A percentile compares a stretch with the other conserved stretches of the same genome.
phyloP scores from a whole-genome alignment of 73 alveolate genomes.

The Tetrahymena borealis region DNA sequence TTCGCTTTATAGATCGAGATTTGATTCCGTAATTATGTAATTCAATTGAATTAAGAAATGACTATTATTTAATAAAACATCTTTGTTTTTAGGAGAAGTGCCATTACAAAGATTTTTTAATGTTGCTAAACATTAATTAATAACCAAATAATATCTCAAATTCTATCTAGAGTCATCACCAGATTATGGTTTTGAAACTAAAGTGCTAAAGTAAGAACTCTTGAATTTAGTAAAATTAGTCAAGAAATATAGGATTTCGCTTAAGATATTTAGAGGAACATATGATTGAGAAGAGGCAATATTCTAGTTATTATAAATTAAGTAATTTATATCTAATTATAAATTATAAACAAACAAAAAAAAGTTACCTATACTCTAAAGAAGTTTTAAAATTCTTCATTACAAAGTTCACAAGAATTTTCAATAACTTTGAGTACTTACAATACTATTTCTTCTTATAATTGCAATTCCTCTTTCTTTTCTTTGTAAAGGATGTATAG shows the following conservation, averaged over 20 bases:
- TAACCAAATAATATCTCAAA: neutral
- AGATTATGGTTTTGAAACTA: neutral
- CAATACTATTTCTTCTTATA: neutral
- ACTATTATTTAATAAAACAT: neutral
- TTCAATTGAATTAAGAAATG: neutral
- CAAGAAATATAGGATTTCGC: neutral
- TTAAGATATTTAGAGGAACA: neutral
- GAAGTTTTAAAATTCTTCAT: neutral
- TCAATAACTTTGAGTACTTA: neutral
- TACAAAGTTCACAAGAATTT: neutral
- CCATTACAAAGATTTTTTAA: neutral
- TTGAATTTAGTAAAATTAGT: neutral
- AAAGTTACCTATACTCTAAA: neutral
- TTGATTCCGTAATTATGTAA: neutral
- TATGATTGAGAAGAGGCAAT: neutral
- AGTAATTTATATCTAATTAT: too few relatives aligned
- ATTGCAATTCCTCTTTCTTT: neutral
- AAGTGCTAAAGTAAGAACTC: neutral
- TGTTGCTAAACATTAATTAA: neutral
- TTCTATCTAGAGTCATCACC: neutral
- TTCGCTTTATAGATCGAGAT: neutral
- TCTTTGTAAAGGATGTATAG: neutral
- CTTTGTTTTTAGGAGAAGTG: neutral
- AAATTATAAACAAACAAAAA: too few relatives aligned
- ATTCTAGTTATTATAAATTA: neutral